A percentile compares a stretch with the other conserved stretches of the same genome.
Evolutionary conservation across 2,329 filamentous ascomycete species (phyloP).

Genomic region (Cordyceps militaris): DNA sequence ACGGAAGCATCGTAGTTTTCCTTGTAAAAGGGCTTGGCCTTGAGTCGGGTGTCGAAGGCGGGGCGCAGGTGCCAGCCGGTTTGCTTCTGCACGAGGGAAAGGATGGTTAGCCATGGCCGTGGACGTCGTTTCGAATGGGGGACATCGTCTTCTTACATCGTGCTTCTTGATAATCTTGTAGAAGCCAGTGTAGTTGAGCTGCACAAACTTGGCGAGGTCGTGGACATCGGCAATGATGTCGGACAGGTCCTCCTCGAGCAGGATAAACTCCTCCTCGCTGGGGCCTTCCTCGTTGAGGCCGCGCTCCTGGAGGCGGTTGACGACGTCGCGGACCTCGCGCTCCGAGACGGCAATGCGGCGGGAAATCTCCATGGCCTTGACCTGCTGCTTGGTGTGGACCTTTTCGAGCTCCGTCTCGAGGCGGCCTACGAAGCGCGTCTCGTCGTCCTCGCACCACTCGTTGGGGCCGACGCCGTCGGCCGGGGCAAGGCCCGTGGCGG

Average conservation of each 20-base stretch:
- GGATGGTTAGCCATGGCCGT: neutral
- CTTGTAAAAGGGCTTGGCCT: conserved; percentile 96
- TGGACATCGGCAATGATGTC: conserved; percentile 98
- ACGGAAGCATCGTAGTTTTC: conserved; percentile 97
- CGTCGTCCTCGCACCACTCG: conserved; percentile 86
- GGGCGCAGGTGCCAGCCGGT: conserved; percentile 90
- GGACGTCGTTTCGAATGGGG: neutral
- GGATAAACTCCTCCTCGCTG: conserved; percentile 85
- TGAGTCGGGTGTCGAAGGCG: conserved; percentile 90
- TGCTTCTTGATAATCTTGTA: conserved; percentile 99
- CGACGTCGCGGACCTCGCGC: conserved; percentile 82
- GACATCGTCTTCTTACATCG: conserved; percentile 53
- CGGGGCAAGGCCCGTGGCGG: conserved; percentile 47
- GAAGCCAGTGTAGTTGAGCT: conserved; percentile 97
- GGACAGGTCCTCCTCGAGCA: conserved; percentile 89
- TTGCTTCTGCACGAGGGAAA: conserved; percentile 59
- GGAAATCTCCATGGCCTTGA: conserved; percentile 94
- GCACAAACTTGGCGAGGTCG: conserved; percentile 95
- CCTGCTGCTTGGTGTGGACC: conserved; percentile 94
- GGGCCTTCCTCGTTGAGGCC: conserved; percentile 53
- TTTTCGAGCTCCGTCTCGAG: conserved; percentile 93
- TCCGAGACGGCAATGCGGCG: conserved; percentile 82
- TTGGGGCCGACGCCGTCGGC: conserved; percentile 40
- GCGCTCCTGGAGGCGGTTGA: conserved; percentile 62
- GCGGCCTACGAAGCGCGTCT: conserved; percentile 77